Base-by-base conservation (phyloP, 768 basidiomycete genomes). In the Tephrocybe sp. region DNA sequence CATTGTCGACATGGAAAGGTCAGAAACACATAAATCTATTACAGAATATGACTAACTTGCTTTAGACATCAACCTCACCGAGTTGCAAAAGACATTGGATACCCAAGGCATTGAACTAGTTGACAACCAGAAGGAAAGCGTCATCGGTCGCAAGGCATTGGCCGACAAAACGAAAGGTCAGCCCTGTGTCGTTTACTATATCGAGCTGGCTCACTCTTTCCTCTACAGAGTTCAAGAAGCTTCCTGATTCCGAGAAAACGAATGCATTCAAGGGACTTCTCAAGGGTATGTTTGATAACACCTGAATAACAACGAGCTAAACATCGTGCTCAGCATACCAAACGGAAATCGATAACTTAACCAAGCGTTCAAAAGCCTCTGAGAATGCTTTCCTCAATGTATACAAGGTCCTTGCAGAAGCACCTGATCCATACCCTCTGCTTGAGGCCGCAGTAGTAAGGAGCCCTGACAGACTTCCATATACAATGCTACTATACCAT, bases 131-230 rank as follows among this genome's bases (percentile, higher is more conserved):
- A 99, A 98, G 73, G 96, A 98, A 73, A 92, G 89, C 57, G 78
- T 98, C 39, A 77, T 99, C 2, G 94, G 94, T 9, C 80, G 97
- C 38, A 99, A 98, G 69, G 88, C 85, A 48, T 76, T 99, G 17
- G 92, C 96, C 1, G 97, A 98, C 72, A 87, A 89, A 66, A 99
- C 97, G 0, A 91, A 96, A 75, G 96, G 96, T 90, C n/a, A n/a
- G 66, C n/a, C 12, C 6, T n/a, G 12, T 2, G 30, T 32, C 36
- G n/a, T 16, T 31, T 26, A 13, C 35, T 12, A 23, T 22, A 48
- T 40, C 1, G 6, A 41, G 11, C 9, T 41, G 4, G 5, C 50
- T 52, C 23, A 53, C 20, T 17, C 2, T 17, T 11, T 14, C n/a
- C 17, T 35, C 32, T 11, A 30, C 40, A 98, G 97, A 99, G 59